Base-by-base conservation (phyloP, 2,329 filamentous ascomycete genomes). In the Diplodia corticola region DNA sequence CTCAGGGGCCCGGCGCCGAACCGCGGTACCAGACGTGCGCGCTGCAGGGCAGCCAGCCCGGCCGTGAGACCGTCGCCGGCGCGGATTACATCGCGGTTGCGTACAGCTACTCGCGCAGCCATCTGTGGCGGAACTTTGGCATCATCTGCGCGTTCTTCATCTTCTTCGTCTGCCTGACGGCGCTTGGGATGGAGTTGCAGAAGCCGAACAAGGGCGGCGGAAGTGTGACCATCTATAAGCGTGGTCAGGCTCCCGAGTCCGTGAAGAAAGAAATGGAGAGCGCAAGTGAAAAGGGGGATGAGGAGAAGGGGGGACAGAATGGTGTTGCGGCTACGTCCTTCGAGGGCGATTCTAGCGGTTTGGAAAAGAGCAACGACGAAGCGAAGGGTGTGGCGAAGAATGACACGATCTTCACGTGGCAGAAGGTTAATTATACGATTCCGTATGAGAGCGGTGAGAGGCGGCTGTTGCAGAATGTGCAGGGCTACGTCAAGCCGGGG, bases 351-450 rank as follows among this genome's bases (percentile, higher is more conserved):
- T 73, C 71, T 17, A 73, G 71, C 22, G 68, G 68, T 20, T 10
- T 9, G 22, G 67, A 74, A 46, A 69, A 70, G 12, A 70, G 72
- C 53, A 73, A 78, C 63, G 77, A 72, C 49, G 70, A 71, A 0
- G 75, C 82, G 50, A 76, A 82, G 37, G 81, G 81, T 2, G 83
- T 90, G 15, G 85, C 85, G 1, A 86, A 85, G 71, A 89, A 89
- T 68, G 86, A 89, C 59, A 76, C 78, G 3, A 75, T 81, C 46
- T 80, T 96, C 67, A 96, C 93, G 0, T 97, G 92, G 90, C 91
- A 94, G 75, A 83, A 91, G 69, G 87, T 97, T 68, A 91, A 89
- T 73, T 97, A 97, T 75, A 90, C 86, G 0, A 89, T 93, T 67
- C 79, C 80, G 12, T 81, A 80, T 30, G 74, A 81, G 24, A 76